Evolutionary conservation across 768 basidiomycete genomes (phyloP), one percentile per base, ranked within the genome.

Genomic region (Amanita phalloides): DNA sequence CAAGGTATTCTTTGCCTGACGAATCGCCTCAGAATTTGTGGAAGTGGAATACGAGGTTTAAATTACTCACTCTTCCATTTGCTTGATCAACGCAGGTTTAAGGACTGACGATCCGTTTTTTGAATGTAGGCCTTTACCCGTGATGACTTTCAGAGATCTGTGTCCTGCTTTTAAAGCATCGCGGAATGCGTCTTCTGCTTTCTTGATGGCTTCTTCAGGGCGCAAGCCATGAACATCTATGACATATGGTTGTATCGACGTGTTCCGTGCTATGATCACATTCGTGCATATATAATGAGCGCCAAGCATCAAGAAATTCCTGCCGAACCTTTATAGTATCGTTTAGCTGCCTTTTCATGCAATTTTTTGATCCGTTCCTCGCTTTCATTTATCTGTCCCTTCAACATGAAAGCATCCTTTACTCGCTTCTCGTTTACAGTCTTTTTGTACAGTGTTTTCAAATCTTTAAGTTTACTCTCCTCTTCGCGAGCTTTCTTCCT

Each of bases 71-170:
- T 79, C 82, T 45, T 73, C 63, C 82, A 94, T 84, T 49, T 86
- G 74, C 45, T 78, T 76, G 57, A 82, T 79, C 36, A 97, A 80
- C 1, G 85, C 86, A 10, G 86, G 84, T 61, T 88, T 92, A 59
- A 98, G 70, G 62, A 89, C 89, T 1, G 90, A 83, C 8, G 78
- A 71, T 45, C 82, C 77, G 4, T 75, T 70, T 4, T 72, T 64
- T 2, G 88, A 91, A 66, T 97, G 94, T 32, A 86, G 64, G 2
- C 94, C 94, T 63, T 90, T 93, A 17, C 89, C 89, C 1, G 76
- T 74, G 55, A 79, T 76, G 3, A 79, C 70, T 7, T 62, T 63
- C 33, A 79, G 59, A 4, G 60, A 59, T 1, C 60, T 56, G 4
- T 66, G 56, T 8, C 67, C 70, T 45, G 64, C 62, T 36, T 56